Evolutionary conservation across 2,329 filamentous ascomycete species (phyloP).

Genomic region (Clarireedia sp.): DNA sequence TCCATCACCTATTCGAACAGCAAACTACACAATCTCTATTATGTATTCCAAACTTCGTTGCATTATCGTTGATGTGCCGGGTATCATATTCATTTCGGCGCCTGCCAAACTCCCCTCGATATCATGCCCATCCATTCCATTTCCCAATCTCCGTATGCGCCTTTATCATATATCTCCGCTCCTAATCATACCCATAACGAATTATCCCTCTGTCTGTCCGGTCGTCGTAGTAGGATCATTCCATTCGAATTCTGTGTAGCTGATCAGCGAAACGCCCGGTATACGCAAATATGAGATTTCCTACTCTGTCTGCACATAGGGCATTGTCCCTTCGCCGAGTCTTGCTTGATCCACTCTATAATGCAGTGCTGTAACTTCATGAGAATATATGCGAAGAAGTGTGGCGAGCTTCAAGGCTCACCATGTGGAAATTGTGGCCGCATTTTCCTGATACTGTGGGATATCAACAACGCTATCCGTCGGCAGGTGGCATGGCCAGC

Average conservation of each 20-base stretch:
- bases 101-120: too few relatives aligned
- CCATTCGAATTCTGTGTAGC: conserved; percentile 7
- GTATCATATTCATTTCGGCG: too few relatives aligned
- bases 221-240: conserved; percentile 1
- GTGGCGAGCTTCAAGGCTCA: conserved; percentile 33
- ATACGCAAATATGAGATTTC: conserved; percentile 14
- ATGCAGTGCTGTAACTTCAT: conserved; percentile 70
- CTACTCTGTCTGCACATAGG: conserved; percentile 96
- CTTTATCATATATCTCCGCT: too few relatives aligned
- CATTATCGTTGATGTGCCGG: too few relatives aligned
- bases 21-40: too few relatives aligned
- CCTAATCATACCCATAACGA: not conserved
- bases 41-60: too few relatives aligned
- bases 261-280: not conserved
- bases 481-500: not conserved
- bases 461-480: not conserved
- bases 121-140: too few relatives aligned
- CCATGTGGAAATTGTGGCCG: conserved; percentile 97
- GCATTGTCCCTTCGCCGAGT: conserved; percentile 85
- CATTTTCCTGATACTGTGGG: conserved; percentile 82
- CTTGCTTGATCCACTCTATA: conserved; percentile 90
- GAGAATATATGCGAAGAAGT: not conserved
- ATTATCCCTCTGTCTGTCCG: not conserved
- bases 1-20: too few relatives aligned
- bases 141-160: too few relatives aligned